Conservation (phyloP, 2,329 filamentous ascomycete species). For the Arthrobotrys iridis region DNA sequence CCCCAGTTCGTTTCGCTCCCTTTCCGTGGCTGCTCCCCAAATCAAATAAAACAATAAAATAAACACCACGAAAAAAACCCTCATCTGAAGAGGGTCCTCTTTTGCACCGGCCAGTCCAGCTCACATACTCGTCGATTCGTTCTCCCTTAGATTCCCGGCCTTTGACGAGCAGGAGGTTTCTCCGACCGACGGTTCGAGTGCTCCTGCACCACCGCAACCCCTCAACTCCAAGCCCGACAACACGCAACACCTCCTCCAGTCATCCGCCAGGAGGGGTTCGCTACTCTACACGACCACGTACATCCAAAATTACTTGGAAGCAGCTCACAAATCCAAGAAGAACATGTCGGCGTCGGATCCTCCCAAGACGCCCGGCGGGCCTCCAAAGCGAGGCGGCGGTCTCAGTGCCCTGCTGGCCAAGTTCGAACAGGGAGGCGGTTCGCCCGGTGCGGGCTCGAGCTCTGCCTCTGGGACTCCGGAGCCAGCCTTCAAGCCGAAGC, state of each 20-base stretch:
- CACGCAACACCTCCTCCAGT: slow-evolving; percentile 33
- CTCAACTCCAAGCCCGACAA: slow-evolving; percentile 18
- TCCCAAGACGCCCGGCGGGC: slow-evolving; percentile 48
- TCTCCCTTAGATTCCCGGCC: slow-evolving; percentile 33
- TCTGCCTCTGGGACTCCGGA: slow-evolving; percentile 53
- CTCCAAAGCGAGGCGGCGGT: slow-evolving; percentile 52
- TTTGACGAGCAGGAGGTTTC: slow-evolving; percentile 43
- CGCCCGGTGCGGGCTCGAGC: slow-evolving; percentile 23
- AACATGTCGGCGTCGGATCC: slow-evolving; percentile 53
- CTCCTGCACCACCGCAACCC: slow-evolving; percentile 32
- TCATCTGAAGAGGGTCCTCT: background rate
- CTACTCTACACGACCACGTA: slow-evolving; percentile 16
- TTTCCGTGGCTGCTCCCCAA: slow-evolving; percentile 4
- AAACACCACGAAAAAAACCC: background rate
- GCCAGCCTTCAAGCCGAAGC: slow-evolving; percentile 55
- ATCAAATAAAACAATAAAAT: too few species aligned
- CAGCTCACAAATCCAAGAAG: slow-evolving; percentile 54
- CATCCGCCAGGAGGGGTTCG: slow-evolving; percentile 18
- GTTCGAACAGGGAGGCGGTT: slow-evolving; percentile 56
- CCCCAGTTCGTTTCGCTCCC: slow-evolving; percentile 14
- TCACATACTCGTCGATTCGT: slow-evolving; percentile 12
- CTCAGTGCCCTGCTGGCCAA: slow-evolving; percentile 57
- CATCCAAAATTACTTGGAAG: slow-evolving; percentile 54
- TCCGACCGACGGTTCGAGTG: slow-evolving; percentile 48
- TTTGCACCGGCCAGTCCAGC: slow-evolving; percentile 4